A percentile compares a stretch with the other conserved stretches of the same genome.
These are phyloP conservation scores for Apiotrichum gamsii DNA, from an alignment of 1,284 basidiomycete genomes.

Conservation along the genomic window DNA sequence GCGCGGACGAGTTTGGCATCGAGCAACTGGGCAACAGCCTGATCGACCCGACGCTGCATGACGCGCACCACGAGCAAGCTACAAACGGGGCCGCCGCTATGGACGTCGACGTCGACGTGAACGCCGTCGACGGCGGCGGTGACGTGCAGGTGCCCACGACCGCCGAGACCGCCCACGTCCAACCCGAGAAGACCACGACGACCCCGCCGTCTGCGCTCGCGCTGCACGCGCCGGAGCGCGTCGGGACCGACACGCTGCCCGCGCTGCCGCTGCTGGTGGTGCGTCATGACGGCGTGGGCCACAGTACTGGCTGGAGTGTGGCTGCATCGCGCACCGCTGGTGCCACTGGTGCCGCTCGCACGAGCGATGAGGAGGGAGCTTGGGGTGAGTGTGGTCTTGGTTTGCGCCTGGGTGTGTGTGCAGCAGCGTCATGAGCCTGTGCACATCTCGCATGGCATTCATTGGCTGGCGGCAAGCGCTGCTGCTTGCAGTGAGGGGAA, in stretches of 20 bases:
- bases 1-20: constrained; percentile 4
- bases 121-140: background rate
- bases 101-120: background rate
- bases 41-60: background rate
- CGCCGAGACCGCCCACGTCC: too few species aligned
- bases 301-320: constrained; percentile 23
- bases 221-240: constrained; percentile 2
- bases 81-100: background rate
- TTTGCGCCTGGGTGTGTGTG: too few species aligned
- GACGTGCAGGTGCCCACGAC: too few species aligned
- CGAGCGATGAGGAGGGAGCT: too few species aligned
- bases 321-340: too few species aligned
- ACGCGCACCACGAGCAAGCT: background rate
- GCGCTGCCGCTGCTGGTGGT: constrained; percentile 25
- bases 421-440: too few species aligned
- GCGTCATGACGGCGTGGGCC: constrained; percentile 23
- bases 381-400: too few species aligned
- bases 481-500: too few species aligned
- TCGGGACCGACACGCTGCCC: background rate
- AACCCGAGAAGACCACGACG: too few species aligned
- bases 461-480: too few species aligned
- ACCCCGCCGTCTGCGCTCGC: background rate
- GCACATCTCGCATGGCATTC: too few species aligned
- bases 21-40: constrained; percentile 3
- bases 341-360: too few species aligned